Percentiles rank a stretch among this genome's conserved stretches.
Evolutionary conservation across 2,329 filamentous ascomycete species (phyloP).

Genomic region (Aspergillus phoenicis): DNA sequence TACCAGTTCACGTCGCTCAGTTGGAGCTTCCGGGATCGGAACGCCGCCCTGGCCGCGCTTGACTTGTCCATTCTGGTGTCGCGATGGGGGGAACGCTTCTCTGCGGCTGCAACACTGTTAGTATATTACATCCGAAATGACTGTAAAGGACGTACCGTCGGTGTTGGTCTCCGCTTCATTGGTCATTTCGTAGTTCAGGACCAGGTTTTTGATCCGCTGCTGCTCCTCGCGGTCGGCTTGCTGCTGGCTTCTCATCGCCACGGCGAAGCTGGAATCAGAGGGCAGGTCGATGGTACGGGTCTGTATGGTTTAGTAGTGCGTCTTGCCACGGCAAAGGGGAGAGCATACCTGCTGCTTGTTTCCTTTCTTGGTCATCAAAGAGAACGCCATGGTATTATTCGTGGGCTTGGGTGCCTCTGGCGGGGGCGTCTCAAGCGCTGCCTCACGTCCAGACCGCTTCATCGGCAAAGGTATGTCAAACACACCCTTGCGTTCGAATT

Average conservation of each 20-base stretch:
- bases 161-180: conserved; percentile 71
- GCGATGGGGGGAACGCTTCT: conserved; percentile 48
- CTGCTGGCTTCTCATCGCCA: conserved; percentile 95
- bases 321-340: neutral
- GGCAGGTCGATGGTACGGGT: conserved; percentile 85
- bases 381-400: conserved; percentile 86
- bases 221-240: conserved; percentile 95
- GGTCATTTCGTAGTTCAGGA: conserved; percentile 92
- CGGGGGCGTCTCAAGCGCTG: conserved; percentile 45
- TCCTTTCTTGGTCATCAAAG: conserved; percentile 90
- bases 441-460: conserved; percentile 67
- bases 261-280: conserved; percentile 88
- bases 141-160: conserved; percentile 66
- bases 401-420: conserved; percentile 37
- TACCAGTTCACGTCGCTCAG: conserved; percentile 99
- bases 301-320: conserved; percentile 49
- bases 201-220: conserved; percentile 96
- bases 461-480: conserved; percentile 99
- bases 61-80: conserved; percentile 55
- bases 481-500: conserved; percentile 89
- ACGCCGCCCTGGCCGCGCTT: conserved; percentile 68
- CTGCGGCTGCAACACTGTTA: conserved; percentile 31
- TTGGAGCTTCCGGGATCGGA: conserved; percentile 86
- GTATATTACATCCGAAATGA: conserved; percentile 34
- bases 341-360: conserved; percentile 82